Conservation (phyloP, 2,329 filamentous ascomycete genomes). For the Zasmidium angulare region DNA sequence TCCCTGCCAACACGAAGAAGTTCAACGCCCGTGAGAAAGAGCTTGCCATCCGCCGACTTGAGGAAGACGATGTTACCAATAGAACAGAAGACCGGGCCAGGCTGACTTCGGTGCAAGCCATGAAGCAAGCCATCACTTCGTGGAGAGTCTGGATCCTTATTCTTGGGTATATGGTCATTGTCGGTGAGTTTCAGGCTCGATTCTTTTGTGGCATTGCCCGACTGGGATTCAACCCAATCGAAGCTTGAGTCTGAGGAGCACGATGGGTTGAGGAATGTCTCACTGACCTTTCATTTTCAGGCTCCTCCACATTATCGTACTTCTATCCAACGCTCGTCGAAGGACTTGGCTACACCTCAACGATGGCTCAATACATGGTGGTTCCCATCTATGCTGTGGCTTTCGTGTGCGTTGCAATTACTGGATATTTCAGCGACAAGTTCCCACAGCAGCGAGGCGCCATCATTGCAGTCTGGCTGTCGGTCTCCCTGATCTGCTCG, state of each 20-base stretch:
- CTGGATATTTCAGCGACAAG: slow-evolving; percentile 50
- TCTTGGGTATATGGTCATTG: slow-evolving; percentile 52
- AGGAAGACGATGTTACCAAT: slow-evolving; percentile 43
- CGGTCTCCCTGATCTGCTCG: slow-evolving; percentile 39
- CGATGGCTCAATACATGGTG: slow-evolving; percentile 53
- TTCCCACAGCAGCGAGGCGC: slow-evolving; percentile 48
- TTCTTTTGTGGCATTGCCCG: too few species aligned
- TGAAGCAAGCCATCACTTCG: slow-evolving; percentile 42
- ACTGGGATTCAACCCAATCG: too few species aligned
- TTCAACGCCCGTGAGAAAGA: slow-evolving; percentile 44
- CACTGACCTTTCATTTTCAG: too few species aligned
- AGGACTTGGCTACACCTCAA: slow-evolving; percentile 50
- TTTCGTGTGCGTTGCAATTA: slow-evolving; percentile 50
- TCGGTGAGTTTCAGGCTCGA: slow-evolving; percentile 31
- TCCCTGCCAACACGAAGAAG: slow-evolving; percentile 47
- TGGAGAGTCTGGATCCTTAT: slow-evolving; percentile 52
- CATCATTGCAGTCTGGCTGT: slow-evolving; percentile 52
- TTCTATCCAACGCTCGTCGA: slow-evolving; percentile 56
- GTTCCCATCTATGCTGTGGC: slow-evolving; percentile 51
- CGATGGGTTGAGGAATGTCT: too few species aligned
- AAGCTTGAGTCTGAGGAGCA: too few species aligned
- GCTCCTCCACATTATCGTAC: slow-evolving; percentile 52
- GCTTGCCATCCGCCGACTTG: slow-evolving; percentile 47
- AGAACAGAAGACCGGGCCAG: slow-evolving; percentile 32
- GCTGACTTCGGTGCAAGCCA: slow-evolving; percentile 40